A percentile compares a stretch with the other conserved stretches of the same genome.
Conservation (phyloP, 2,329 filamentous ascomycete genomes). For the Colletotrichum graminicola region DNA sequence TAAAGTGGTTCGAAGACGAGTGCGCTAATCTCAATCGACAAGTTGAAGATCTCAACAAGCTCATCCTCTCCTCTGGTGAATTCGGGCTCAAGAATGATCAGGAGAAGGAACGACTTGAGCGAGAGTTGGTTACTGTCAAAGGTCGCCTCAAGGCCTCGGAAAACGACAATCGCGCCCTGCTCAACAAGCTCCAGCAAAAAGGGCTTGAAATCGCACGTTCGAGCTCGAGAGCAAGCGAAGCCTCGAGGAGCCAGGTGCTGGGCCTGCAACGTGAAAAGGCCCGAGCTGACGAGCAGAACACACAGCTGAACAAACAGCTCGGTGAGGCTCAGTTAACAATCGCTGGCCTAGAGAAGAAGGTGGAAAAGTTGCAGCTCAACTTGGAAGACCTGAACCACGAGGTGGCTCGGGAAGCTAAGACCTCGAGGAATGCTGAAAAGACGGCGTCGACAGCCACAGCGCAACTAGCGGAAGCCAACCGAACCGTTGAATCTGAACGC, state of each 20-base stretch:
- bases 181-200: conserved; percentile 98
- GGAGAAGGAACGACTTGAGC: conserved; percentile 91
- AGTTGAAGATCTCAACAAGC: conserved; percentile 86
- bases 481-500: conserved; percentile 89
- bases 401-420: conserved; percentile 88
- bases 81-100: conserved; percentile 93
- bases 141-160: conserved; percentile 91
- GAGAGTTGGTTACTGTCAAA: conserved; percentile 91
- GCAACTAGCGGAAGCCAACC: conserved; percentile 89
- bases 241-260: conserved; percentile 80
- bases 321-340: conserved; percentile 87
- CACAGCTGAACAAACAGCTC: conserved; percentile 84
- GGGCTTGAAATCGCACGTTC: conserved; percentile 95
- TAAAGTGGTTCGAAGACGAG: conserved; percentile 84
- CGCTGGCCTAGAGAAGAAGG: conserved; percentile 89
- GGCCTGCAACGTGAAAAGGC: conserved; percentile 86
- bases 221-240: conserved; percentile 86
- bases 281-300: conserved; percentile 85
- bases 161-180: conserved; percentile 93
- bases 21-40: conserved; percentile 81
- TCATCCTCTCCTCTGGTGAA: conserved; percentile 89
- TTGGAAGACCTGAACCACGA: conserved; percentile 95
- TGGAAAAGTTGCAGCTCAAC: conserved; percentile 89
- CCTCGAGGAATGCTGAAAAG: conserved; percentile 90
- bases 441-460: conserved; percentile 81